phyloP scores from a whole-genome alignment of 805 yeast genomes.

The Teunomyces stri region DNA sequence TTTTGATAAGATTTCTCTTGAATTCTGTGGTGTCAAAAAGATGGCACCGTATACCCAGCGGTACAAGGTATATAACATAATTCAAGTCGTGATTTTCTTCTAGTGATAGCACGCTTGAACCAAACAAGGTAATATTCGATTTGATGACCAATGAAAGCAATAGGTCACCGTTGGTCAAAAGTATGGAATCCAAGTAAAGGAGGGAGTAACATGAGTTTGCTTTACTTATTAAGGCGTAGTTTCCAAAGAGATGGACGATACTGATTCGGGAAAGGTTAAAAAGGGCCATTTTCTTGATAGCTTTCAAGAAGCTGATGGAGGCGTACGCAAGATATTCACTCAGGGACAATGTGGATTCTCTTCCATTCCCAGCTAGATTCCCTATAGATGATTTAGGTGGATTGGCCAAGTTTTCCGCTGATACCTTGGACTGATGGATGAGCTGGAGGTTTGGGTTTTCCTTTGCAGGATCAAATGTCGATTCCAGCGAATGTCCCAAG shows the following conservation, averaged over 20 bases:
- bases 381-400: conserved; percentile 22
- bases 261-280: conserved; percentile 29
- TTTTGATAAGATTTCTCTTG: conserved; percentile 16
- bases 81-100: conserved; percentile 12
- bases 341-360: conserved; percentile 8
- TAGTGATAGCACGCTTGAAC: conserved; percentile 18
- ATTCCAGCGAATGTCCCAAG: conserved; percentile 21
- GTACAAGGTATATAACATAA: conserved; percentile 38
- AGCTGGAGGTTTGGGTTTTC: conserved; percentile 25
- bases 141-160: conserved; percentile 29
- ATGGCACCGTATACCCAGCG: conserved; percentile 44
- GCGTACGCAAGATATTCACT: conserved; percentile 33
- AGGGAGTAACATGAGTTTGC: conserved; percentile 13
- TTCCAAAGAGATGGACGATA: conserved; percentile 34
- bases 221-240: conserved; percentile 25
- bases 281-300: conserved; percentile 37
- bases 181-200: conserved; percentile 36
- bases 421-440: conserved; percentile 20
- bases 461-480: conserved; percentile 12
- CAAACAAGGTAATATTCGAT: conserved; percentile 23
- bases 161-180: conserved; percentile 39
- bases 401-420: conserved; percentile 26
- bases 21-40: conserved; percentile 31
- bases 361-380: conserved; percentile 2
- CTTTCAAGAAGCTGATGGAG: conserved; percentile 36